phyloP scores from a whole-genome alignment of 1,139 yeast genomes.

The Scheffersomyces segobiensis region DNA sequence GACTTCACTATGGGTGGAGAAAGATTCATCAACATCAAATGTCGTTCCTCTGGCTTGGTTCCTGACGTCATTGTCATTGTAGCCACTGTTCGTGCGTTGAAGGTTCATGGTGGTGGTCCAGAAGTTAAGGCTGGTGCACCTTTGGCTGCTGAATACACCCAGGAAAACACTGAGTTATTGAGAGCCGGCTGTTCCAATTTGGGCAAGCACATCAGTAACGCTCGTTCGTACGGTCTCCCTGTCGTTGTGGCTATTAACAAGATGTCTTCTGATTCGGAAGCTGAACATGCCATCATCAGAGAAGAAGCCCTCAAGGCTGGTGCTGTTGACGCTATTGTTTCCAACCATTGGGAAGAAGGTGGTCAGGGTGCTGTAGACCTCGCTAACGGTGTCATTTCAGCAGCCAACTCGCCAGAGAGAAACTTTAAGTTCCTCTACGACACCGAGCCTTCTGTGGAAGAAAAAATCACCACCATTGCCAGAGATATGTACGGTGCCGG shows the following conservation, averaged over 20 bases:
- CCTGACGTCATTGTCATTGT: slow-evolving; percentile 96
- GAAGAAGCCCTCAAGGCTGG: slow-evolving; percentile 91
- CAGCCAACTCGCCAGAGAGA: slow-evolving; percentile 54
- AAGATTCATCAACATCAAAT: slow-evolving; percentile 93
- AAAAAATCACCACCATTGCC: slow-evolving; percentile 82
- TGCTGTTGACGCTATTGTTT: slow-evolving; percentile 88
- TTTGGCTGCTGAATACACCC: slow-evolving; percentile 80
- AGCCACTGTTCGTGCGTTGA: slow-evolving; percentile 95
- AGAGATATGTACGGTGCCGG: slow-evolving; percentile 93
- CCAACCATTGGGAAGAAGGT: slow-evolving; percentile 98
- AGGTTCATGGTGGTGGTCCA: slow-evolving; percentile 98
- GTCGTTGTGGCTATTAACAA: slow-evolving; percentile 95
- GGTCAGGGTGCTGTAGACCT: slow-evolving; percentile 90
- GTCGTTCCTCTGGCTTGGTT: slow-evolving; percentile 85
- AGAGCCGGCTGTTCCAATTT: slow-evolving; percentile 85
- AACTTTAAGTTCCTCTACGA: slow-evolving; percentile 75
- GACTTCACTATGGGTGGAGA: slow-evolving; percentile 99
- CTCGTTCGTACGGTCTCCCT: slow-evolving; percentile 83
- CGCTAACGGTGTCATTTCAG: slow-evolving; percentile 81
- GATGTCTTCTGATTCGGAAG: slow-evolving; percentile 81
- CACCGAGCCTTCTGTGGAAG: slow-evolving; percentile 70
- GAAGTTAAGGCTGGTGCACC: slow-evolving; percentile 96
- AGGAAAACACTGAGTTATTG: slow-evolving; percentile 83
- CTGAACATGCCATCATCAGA: slow-evolving; percentile 81
- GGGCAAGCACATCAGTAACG: slow-evolving; percentile 89